phyloP scores from a whole-genome alignment of 441 rosid species.

The Populus trichocarpa region DNA sequence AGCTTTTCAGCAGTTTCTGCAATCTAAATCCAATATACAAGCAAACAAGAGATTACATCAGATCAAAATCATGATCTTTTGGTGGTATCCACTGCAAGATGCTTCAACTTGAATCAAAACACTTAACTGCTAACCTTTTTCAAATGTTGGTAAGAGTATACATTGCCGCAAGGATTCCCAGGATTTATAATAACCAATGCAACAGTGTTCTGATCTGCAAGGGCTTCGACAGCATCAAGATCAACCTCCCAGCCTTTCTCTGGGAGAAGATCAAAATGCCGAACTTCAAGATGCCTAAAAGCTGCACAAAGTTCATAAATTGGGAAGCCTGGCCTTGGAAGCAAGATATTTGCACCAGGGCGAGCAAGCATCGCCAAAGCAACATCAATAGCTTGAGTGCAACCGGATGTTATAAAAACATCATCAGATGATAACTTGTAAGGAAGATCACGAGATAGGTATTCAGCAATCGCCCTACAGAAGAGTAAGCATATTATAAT shows the following conservation, averaged over 20 bases:
- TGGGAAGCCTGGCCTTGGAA: slow-evolving; percentile 91
- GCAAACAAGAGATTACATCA: background rate
- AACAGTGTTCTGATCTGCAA: slow-evolving; percentile 76
- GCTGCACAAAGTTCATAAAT: slow-evolving; percentile 76
- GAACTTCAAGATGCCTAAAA: slow-evolving; percentile 65
- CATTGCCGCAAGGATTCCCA: slow-evolving; percentile 93
- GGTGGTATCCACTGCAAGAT: background rate
- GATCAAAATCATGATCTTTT: background rate
- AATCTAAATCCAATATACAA: slow-evolving; percentile 34
- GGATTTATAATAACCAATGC: slow-evolving; percentile 85
- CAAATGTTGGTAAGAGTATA: slow-evolving; percentile 70
- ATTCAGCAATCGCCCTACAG: slow-evolving; percentile 72
- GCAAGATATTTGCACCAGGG: slow-evolving; percentile 72
- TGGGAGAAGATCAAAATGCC: slow-evolving; percentile 76
- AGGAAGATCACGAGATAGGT: slow-evolving; percentile 75
- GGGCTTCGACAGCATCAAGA: slow-evolving; percentile 55
- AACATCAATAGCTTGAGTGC: slow-evolving; percentile 93
- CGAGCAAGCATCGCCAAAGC: slow-evolving; percentile 71
- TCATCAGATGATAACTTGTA: slow-evolving; percentile 70
- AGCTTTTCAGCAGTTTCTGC: slow-evolving; percentile 71
- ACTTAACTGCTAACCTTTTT: slow-evolving; percentile 47
- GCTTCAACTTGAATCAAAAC: background rate
- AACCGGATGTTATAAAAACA: slow-evolving; percentile 85
- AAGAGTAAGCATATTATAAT: background rate
- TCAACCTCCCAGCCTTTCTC: slow-evolving; percentile 84